Base-by-base conservation (phyloP, 768 basidiomycete genomes). In the Phylloporus rhodoxanthus region DNA sequence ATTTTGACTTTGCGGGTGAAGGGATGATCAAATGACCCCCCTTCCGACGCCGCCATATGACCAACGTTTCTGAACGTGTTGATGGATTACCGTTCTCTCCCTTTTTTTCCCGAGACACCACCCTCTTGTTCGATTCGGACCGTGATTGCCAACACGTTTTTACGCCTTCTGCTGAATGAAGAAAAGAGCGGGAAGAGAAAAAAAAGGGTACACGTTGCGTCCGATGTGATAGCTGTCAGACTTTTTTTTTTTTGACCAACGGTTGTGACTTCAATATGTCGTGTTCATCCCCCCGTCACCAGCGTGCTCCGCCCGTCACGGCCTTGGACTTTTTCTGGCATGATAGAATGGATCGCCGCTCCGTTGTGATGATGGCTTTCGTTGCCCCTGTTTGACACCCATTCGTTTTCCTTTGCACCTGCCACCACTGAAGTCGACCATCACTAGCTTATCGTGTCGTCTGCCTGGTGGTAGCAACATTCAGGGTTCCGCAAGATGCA, bases 401-500 rank as follows among this genome's bases (percentile, higher is more conserved):
- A 17, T 49, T 32, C 44, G 40, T 48, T 45, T 41, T 38, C 41
- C 5, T 29, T 29, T 36, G 30, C n/a, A 39, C 14, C 38, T n/a
- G 37, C 39, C 26, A 37, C 9, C 26, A 17, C 26, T 43, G 14
- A 19, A 30, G 43, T 50, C 21, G 32, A 32, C 14, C 29, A 23
- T 42, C n/a, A 26, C 43, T 26, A 40, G 34, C 41, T 39, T 34
- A 26, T 47, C 37, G 30, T 42, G 36, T 30, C 26, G 43, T 52
- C 45, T 32, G 45, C 48, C 42, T 33, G 41, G 43, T 53, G 49
- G 54, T 45, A 47, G 45, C 37, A 39, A 45, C 47, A 39, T n/a
- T 54, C 62, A 65, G 62, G 60, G 63, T 62, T 43, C 17, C 25
- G 26, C 23, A 45, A 15, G 20, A 56, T 49, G 63, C 53, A 41